Evolutionary conservation across 1,284 basidiomycete genomes (phyloP).

Genomic region (Sporisorium sorghi): DNA sequence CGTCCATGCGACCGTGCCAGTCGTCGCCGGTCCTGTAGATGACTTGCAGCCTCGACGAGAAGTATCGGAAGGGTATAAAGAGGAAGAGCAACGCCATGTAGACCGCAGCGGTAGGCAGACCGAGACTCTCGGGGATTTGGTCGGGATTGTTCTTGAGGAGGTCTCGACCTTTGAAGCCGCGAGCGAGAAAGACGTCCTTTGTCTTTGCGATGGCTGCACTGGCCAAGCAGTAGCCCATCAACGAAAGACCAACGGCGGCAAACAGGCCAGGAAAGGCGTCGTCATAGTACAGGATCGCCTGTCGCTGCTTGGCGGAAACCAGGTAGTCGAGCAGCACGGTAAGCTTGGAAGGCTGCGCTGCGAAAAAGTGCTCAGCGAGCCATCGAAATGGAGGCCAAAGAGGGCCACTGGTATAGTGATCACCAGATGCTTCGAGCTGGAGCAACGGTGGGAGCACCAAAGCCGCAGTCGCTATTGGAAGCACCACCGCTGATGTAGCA

Average conservation of each 20-base stretch:
- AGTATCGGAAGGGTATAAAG: slow-evolving; percentile 68
- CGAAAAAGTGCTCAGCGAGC: slow-evolving; percentile 14
- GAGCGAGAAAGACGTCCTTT: slow-evolving; percentile 51
- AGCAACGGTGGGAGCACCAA: slow-evolving; percentile 33
- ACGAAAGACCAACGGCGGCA: slow-evolving; percentile 42
- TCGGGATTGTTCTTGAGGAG: slow-evolving; percentile 55
- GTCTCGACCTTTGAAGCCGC: slow-evolving; percentile 63
- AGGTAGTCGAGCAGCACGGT: slow-evolving; percentile 9
- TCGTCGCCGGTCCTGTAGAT: slow-evolving; percentile 33
- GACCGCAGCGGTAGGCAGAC: slow-evolving; percentile 87
- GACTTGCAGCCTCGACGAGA: slow-evolving; percentile 33
- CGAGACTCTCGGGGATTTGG: slow-evolving; percentile 88
- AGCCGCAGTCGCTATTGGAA: slow-evolving; percentile 23
- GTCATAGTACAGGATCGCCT: slow-evolving; percentile 39
- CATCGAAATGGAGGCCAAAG: slow-evolving; percentile 38
- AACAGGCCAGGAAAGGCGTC: slow-evolving; percentile 48
- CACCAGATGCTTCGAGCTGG: slow-evolving; percentile 22
- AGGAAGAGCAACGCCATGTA: slow-evolving; percentile 81
- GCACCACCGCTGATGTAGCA: slow-evolving; percentile 17
- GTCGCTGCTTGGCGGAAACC: neutral
- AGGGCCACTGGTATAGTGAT: neutral
- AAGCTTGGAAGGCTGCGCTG: slow-evolving; percentile 15
- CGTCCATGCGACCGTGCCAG: slow-evolving; percentile 57
- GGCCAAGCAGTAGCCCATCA: slow-evolving; percentile 47
- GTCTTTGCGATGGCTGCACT: slow-evolving; percentile 42